phyloP scores from a whole-genome alignment of 129 eudicot species.

The Silybum marianum region DNA sequence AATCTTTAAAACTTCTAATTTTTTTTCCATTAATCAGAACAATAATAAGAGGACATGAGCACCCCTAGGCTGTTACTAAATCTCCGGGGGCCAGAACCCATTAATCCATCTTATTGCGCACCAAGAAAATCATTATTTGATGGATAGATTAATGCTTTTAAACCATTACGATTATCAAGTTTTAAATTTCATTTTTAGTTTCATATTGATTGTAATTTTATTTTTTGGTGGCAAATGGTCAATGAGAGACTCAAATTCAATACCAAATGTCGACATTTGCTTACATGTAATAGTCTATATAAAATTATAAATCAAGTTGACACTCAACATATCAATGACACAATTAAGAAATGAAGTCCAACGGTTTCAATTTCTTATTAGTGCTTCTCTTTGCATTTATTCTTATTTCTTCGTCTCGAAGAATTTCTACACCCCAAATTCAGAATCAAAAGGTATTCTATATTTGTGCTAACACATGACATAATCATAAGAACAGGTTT shows the following conservation, averaged over 20 bases:
- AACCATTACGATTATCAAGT: no score
- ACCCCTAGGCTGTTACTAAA: no score
- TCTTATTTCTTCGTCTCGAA: conserved; percentile 2
- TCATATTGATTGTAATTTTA: no score
- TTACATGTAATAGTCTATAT: not conserved
- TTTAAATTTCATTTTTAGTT: no score
- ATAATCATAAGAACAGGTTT: no score
- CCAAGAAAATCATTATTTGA: no score
- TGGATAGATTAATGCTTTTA: no score
- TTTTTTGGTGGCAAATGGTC: not conserved
- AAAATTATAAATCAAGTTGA: not conserved
- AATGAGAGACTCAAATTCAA: not conserved
- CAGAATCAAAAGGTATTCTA: conserved; percentile 9
- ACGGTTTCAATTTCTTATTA: not conserved
- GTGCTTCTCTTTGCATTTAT: not conserved
- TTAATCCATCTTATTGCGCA: no score
- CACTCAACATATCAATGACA: not conserved
- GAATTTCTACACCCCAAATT: conserved; percentile 7
- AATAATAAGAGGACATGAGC: no score
- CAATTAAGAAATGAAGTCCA: conserved; percentile 4
- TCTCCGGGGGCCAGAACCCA: no score
- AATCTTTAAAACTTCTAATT: no score
- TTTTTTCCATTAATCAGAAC: no score
- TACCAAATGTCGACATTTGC: not conserved
- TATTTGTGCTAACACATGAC: not conserved